A percentile compares a stretch with the other conserved stretches of the same genome.
Evolutionary conservation across 2,329 filamentous ascomycete species (phyloP).

Genomic region (Hymenotorrendiella dingleyae): DNA sequence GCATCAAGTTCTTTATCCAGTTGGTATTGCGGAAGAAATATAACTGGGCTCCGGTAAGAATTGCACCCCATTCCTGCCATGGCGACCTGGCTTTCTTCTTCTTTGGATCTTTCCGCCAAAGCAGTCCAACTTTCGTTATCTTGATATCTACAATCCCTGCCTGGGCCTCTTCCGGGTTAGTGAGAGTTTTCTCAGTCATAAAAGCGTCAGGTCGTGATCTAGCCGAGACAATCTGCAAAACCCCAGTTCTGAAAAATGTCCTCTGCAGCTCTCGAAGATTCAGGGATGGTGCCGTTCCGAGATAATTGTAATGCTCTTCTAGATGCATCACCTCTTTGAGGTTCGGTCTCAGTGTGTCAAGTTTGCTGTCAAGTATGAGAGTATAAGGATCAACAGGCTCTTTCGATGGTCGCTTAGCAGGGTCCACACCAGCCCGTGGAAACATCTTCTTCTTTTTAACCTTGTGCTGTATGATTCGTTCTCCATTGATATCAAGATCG

Average conservation of each 20-base stretch:
- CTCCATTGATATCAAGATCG: constrained; percentile 72
- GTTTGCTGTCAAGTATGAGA: constrained; percentile 81
- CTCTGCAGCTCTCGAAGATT: constrained; percentile 79
- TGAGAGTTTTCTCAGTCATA: constrained; percentile 78
- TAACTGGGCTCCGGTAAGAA: constrained; percentile 91
- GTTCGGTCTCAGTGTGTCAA: constrained; percentile 76
- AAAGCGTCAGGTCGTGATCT: constrained; percentile 92
- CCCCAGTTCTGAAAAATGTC: constrained; percentile 84
- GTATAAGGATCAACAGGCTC: constrained; percentile 95
- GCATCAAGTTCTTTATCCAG: constrained; percentile 88
- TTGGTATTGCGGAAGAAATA: constrained; percentile 93
- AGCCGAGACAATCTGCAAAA: constrained; percentile 91
- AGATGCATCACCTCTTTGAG: constrained; percentile 88
- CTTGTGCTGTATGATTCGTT: constrained; percentile 66
- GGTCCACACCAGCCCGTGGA: constrained; percentile 57
- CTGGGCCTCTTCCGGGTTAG: constrained; percentile 79
- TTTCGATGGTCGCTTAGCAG: constrained; percentile 58
- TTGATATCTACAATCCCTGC: constrained; percentile 96
- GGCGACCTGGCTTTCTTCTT: constrained; percentile 92
- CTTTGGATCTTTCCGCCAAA: constrained; percentile 93
- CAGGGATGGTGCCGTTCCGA: constrained; percentile 68
- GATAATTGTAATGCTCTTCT: constrained; percentile 86
- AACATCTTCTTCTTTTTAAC: constrained; percentile 66
- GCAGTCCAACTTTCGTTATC: constrained; percentile 86
- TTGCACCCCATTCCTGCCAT: constrained; percentile 98